Evolutionary conservation across 139 green algal genomes (phyloP).

Genomic region (Closterium sp.): DNA sequence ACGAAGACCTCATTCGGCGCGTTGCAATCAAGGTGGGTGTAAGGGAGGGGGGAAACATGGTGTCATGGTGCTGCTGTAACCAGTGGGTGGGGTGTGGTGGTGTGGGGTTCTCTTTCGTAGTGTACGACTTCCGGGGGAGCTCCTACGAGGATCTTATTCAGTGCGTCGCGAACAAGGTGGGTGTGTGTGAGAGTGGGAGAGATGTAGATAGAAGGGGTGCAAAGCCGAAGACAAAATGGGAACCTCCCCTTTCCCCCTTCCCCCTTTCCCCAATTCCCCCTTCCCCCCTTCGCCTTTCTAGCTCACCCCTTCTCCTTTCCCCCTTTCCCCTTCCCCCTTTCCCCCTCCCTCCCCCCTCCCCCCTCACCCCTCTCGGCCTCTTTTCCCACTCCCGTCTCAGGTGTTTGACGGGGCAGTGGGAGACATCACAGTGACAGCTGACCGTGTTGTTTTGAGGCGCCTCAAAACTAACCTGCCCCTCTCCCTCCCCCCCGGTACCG

Average conservation of each 20-base stretch:
- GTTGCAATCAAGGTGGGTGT: not conserved
- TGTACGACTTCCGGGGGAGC: not conserved
- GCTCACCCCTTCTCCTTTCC: not conserved
- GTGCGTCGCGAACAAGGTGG: not conserved
- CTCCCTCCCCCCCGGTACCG: no score
- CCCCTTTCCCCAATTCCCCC: no score
- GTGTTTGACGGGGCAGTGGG: not conserved
- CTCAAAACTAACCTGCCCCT: no score
- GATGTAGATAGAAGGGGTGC: no score
- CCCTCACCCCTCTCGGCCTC: not conserved
- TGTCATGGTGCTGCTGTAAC: no score
- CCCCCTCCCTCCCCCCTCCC: not conserved
- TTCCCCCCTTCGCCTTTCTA: no score
- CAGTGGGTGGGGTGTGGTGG: no score
- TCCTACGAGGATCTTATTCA: not conserved
- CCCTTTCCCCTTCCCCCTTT: not conserved
- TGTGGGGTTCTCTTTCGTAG: not conserved
- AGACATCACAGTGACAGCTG: not conserved
- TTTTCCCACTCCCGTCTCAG: not conserved
- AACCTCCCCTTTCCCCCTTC: no score
- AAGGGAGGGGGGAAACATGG: not conserved
- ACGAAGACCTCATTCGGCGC: not conserved
- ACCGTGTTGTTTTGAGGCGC: no score
- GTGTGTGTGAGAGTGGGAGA: no score
- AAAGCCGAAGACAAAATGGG: no score